Conservation (phyloP, 176 grass and related monocot genomes). For the Aegilops longissima region DNA sequence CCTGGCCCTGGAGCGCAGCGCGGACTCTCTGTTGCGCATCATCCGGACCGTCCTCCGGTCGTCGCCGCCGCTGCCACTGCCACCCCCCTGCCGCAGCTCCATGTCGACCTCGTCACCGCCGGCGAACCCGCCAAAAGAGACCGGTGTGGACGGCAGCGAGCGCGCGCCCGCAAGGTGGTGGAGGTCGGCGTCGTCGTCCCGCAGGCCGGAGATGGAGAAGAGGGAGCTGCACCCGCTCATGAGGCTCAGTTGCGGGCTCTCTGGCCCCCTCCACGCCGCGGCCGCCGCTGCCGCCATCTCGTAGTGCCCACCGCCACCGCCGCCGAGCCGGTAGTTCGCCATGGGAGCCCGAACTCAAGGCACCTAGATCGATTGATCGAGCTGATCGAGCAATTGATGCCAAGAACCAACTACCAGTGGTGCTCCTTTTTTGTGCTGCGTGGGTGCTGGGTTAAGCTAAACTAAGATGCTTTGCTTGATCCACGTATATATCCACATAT, state of each 20-base stretch:
- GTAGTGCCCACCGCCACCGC: conserved; percentile 2
- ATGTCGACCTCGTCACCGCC: conserved; percentile 44
- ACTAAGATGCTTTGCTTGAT: not conserved
- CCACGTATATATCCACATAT: not conserved
- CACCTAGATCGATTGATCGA: not conserved
- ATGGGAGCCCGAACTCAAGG: not conserved
- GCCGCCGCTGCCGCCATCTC: conserved; percentile 31
- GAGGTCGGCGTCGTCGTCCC: conserved; percentile 24
- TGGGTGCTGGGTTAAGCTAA: not conserved
- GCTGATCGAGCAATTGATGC: not conserved
- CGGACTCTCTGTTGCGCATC: conserved; percentile 58
- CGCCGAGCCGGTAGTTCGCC: conserved; percentile 32
- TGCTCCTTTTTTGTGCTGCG: not conserved
- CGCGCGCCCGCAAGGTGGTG: conserved; percentile 13
- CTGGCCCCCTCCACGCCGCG: conserved; percentile 43
- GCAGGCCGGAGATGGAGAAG: conserved; percentile 55
- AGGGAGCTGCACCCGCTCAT: conserved; percentile 60
- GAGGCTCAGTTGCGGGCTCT: conserved; percentile 52
- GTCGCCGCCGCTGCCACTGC: conserved; percentile 23
- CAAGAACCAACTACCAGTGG: not conserved
- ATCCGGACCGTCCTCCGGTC: conserved; percentile 45
- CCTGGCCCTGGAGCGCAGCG: conserved; percentile 58
- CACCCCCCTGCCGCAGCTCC: conserved; percentile 31
- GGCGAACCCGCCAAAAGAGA: conserved; percentile 30
- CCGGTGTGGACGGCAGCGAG: conserved; percentile 37